A percentile compares a stretch with the other conserved stretches of the same genome.
These are phyloP conservation scores for Carex pumila DNA, from an alignment of 176 grass and related monocot genomes.

Conservation along the genomic window DNA sequence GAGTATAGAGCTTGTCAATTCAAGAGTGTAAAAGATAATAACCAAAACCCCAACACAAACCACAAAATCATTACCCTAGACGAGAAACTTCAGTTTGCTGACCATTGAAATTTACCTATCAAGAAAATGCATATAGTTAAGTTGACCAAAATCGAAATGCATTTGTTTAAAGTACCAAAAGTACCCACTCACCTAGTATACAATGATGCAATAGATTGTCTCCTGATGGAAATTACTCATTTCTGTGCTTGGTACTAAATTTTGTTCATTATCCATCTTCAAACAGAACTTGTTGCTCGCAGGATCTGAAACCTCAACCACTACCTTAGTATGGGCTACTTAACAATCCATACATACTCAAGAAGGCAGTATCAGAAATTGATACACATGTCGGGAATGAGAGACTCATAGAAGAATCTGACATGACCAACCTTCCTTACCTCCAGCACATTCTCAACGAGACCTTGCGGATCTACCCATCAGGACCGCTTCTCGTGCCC, in stretches of 20 bases:
- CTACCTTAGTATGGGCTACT: constrained; percentile 4
- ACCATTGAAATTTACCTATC: not conserved
- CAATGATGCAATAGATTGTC: not conserved
- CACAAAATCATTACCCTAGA: not conserved
- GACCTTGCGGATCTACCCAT: not conserved
- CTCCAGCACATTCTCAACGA: not conserved
- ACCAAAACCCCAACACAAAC: not conserved
- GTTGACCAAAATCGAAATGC: no score
- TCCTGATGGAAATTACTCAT: no score
- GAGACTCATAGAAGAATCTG: constrained; percentile 18
- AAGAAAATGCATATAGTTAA: no score
- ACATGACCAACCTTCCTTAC: constrained; percentile 4
- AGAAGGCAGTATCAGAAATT: not conserved
- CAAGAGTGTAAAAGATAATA: no score
- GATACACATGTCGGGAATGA: not conserved
- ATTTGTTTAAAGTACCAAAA: not conserved
- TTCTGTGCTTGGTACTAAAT: no score
- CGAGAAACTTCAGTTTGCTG: not conserved
- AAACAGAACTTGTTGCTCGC: constrained; percentile 1
- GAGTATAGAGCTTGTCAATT: not conserved
- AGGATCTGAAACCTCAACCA: not conserved
- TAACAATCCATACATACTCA: not conserved
- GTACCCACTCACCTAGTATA: not conserved
- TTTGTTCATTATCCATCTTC: not conserved
- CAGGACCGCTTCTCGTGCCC: not conserved